Evolutionary conservation across 768 basidiomycete species (phyloP).

Genomic region (Leucosporidium yakuticum): DNA sequence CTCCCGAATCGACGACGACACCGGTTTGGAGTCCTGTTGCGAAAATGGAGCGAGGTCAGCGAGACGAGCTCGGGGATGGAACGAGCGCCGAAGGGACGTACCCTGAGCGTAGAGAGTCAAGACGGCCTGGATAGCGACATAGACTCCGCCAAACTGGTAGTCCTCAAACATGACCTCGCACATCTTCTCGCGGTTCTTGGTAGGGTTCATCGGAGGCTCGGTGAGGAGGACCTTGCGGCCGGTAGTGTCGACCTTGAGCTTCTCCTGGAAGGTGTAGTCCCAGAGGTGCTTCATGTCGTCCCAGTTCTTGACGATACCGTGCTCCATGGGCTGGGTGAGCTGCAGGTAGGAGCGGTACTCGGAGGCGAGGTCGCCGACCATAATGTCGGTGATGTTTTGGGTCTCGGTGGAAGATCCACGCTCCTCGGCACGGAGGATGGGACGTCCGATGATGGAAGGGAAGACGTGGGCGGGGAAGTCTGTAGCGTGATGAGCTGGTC

Average conservation of each 20-base stretch:
- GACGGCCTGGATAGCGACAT: slow-evolving; percentile 97
- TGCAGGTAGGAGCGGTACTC: slow-evolving; percentile 91
- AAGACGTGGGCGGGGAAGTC: slow-evolving; percentile 94
- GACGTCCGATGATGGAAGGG: slow-evolving; percentile 91
- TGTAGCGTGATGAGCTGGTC: not conserved
- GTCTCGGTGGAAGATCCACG: slow-evolving; percentile 59
- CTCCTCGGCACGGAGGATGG: slow-evolving; percentile 95
- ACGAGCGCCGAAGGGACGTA: slow-evolving; percentile 45
- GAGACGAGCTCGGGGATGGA: not conserved
- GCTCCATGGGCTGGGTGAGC: slow-evolving; percentile 97
- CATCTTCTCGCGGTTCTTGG: slow-evolving; percentile 85
- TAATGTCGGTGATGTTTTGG: slow-evolving; percentile 87
- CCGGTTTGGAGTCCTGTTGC: slow-evolving; percentile 85
- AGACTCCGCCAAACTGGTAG: slow-evolving; percentile 90
- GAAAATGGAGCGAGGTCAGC: not conserved
- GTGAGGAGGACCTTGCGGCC: slow-evolving; percentile 89
- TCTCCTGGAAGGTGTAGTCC: slow-evolving; percentile 98
- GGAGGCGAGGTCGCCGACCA: slow-evolving; percentile 96
- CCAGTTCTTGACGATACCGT: slow-evolving; percentile 98
- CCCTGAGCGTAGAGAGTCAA: slow-evolving; percentile 98
- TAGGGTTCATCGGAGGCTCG: slow-evolving; percentile 99
- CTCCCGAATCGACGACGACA: slow-evolving; percentile 97
- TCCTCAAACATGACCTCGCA: slow-evolving; percentile 99
- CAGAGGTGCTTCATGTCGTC: slow-evolving; percentile 97
- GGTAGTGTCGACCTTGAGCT: slow-evolving; percentile 76